Conservation (phyloP, 768 basidiomycete genomes). For the Kwoniella bestiolae region DNA sequence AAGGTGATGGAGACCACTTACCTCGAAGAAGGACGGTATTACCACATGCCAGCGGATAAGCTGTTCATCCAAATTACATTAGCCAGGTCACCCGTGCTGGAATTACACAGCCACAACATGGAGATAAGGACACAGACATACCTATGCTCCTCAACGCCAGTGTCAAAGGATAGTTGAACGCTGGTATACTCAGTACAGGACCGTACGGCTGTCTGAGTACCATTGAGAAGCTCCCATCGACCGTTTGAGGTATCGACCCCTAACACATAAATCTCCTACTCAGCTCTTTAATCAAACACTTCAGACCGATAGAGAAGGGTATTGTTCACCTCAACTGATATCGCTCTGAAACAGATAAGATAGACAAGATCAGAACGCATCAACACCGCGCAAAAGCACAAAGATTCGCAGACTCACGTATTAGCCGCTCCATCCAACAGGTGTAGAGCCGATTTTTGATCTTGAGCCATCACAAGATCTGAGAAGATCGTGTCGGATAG, state of each 20-base stretch:
- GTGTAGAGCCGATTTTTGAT: constrained; percentile 26
- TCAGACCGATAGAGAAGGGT: background rate
- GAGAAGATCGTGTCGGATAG: constrained; percentile 31
- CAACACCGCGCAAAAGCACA: too few species aligned
- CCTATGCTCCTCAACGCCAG: constrained; percentile 42
- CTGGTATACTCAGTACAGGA: constrained; percentile 45
- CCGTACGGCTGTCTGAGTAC: constrained; percentile 48
- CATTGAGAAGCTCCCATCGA: constrained; percentile 34
- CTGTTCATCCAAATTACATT: constrained; percentile 9
- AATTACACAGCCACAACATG: too few species aligned
- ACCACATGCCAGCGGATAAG: constrained; percentile 59
- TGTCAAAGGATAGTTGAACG: constrained; percentile 47
- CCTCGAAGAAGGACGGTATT: constrained; percentile 58
- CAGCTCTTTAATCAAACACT: background rate
- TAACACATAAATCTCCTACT: background rate
- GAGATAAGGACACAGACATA: constrained; percentile 3
- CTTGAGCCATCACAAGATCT: constrained; percentile 24
- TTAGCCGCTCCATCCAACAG: constrained; percentile 33
- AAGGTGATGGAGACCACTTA: constrained; percentile 4
- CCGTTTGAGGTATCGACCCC: constrained; percentile 42
- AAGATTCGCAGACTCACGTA: constrained; percentile 37
- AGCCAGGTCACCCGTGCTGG: background rate
- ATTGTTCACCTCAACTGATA: constrained; percentile 28
- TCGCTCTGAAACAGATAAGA: constrained; percentile 8
- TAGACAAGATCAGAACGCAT: background rate